phyloP scores from a whole-genome alignment of 441 rosid species.

The Pelargonium myrrhifolium region DNA sequence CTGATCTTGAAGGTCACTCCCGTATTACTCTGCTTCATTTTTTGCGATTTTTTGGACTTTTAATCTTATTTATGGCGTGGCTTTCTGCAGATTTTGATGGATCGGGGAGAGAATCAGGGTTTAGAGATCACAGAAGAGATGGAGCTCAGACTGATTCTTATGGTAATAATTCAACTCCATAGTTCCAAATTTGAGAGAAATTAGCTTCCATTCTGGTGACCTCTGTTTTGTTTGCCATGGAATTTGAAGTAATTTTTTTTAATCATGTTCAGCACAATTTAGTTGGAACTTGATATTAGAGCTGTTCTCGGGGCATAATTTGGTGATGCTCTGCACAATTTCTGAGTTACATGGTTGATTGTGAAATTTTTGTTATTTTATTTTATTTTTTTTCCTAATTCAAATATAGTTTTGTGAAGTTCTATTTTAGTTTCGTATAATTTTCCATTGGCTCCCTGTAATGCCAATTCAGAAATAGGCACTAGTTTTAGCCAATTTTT shows the following conservation, averaged over 20 bases:
- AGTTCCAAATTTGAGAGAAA: background rate
- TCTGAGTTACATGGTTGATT: background rate
- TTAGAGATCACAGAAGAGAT: slow-evolving; percentile 22
- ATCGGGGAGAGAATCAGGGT: slow-evolving; percentile 13
- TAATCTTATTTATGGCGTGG: slow-evolving; percentile 12
- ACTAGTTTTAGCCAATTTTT: background rate
- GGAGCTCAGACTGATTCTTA: slow-evolving; percentile 27
- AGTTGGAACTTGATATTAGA: background rate
- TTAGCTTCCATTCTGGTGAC: background rate
- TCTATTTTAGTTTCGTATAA: background rate
- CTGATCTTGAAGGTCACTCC: slow-evolving; percentile 29
- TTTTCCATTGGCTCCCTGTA: background rate
- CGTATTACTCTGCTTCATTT: slow-evolving; percentile 1
- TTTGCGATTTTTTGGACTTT: slow-evolving; percentile 3
- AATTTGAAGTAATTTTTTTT: background rate
- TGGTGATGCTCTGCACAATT: background rate
- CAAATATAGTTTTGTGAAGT: background rate
- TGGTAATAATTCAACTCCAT: slow-evolving; percentile 26
- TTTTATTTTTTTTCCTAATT: too few relatives aligned
- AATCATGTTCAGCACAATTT: background rate
- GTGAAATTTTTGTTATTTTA: background rate
- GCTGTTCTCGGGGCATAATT: background rate
- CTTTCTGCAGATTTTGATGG: slow-evolving; percentile 22
- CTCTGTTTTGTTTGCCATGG: background rate
- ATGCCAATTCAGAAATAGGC: background rate